These are phyloP conservation scores for Polygonum aviculare DNA, from an alignment of 148 eudicot species.

Conservation along the genomic window DNA sequence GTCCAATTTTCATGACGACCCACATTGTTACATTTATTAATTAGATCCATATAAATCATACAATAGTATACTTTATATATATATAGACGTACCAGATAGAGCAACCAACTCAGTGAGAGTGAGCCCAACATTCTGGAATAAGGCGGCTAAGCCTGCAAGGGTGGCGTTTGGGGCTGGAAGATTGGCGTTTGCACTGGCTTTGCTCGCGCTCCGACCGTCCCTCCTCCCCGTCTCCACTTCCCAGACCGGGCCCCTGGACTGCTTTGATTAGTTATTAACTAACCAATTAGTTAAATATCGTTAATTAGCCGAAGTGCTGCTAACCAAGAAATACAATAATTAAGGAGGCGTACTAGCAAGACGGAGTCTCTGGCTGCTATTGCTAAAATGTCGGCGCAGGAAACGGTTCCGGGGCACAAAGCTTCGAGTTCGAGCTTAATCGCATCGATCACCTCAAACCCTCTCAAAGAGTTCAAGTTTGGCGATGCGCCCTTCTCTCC, in stretches of 20 bases:
- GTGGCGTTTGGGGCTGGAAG: conserved; percentile 69
- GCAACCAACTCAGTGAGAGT: conserved; percentile 59
- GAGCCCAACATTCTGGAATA: conserved; percentile 54
- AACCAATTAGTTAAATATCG: too few species aligned
- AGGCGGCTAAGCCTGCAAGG: conserved; percentile 36
- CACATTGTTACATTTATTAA: too few species aligned
- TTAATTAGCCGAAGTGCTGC: too few species aligned
- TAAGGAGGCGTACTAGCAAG: conserved; percentile 26
- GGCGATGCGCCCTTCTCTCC: conserved; percentile 59
- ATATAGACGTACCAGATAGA: conserved; percentile 46
- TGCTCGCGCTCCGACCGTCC: conserved; percentile 63
- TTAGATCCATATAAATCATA: too few species aligned
- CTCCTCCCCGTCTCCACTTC: conserved; percentile 57
- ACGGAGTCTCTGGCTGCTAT: conserved; percentile 58
- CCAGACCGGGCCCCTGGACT: conserved; percentile 86
- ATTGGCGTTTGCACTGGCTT: conserved; percentile 55
- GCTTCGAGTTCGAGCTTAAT: conserved; percentile 47
- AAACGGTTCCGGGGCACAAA: conserved; percentile 47
- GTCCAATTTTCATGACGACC: too few species aligned
- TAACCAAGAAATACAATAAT: too few species aligned
- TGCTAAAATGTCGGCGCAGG: conserved; percentile 63
- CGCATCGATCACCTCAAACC: conserved; percentile 50
- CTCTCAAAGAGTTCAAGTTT: conserved; percentile 43
- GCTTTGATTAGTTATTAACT: background rate
- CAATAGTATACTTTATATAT: too few species aligned